These are phyloP conservation scores for Penstemon davidsonii DNA, from an alignment of 257 asterid genomes.

Conservation along the genomic window DNA sequence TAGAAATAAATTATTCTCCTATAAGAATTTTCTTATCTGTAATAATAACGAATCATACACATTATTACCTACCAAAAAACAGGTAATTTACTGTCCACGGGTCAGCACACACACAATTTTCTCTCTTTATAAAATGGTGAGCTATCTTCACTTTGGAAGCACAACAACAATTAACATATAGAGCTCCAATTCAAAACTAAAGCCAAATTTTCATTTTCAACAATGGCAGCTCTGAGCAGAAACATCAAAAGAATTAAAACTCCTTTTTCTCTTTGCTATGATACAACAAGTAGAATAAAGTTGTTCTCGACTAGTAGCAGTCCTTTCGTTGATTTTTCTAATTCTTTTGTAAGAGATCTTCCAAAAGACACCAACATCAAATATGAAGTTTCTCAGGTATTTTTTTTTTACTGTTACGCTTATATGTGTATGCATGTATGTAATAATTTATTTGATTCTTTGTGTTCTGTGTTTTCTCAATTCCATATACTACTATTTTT, in stretches of 20 bases:
- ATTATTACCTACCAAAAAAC: no score
- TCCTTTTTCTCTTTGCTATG: slow-evolving; percentile 4
- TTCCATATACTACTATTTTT: no score
- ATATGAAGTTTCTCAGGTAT: slow-evolving; percentile 72
- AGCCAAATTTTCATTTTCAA: no score
- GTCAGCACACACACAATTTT: no score
- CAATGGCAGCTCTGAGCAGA: slow-evolving; percentile 59
- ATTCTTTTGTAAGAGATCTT: slow-evolving; percentile 67
- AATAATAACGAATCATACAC: no score
- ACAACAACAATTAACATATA: neutral
- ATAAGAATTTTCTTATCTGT: no score
- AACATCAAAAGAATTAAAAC: slow-evolving; percentile 42
- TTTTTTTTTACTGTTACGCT: neutral
- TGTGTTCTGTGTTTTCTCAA: no score
- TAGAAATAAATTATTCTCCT: no score
- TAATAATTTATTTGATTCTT: no score
- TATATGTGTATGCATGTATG: no score
- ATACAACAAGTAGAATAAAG: slow-evolving; percentile 2
- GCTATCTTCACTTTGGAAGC: slow-evolving; percentile 9
- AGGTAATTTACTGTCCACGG: no score
- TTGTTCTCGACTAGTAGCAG: slow-evolving; percentile 31
- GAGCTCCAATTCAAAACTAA: neutral
- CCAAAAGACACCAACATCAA: slow-evolving; percentile 83
- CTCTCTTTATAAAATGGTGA: slow-evolving; percentile 21
- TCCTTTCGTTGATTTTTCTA: slow-evolving; percentile 41